phyloP scores from a whole-genome alignment of 2,329 filamentous ascomycete species.

The Immersiporthe knoxdaviesiana region DNA sequence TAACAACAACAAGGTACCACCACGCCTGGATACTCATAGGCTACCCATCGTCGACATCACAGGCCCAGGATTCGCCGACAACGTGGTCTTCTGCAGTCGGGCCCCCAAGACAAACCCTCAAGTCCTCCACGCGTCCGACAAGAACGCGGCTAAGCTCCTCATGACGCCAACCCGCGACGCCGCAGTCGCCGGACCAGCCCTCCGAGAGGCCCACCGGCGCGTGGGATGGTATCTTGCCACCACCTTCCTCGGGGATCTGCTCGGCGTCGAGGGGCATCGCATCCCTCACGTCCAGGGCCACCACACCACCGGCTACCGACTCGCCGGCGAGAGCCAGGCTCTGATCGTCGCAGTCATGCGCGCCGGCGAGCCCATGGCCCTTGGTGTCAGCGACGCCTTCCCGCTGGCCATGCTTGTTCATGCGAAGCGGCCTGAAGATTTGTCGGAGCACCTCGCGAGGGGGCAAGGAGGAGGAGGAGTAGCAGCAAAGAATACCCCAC shows the following conservation, averaged over 20 bases:
- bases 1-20: slow-evolving; percentile 33
- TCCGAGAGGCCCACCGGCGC: slow-evolving; percentile 52
- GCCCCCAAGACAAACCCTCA: slow-evolving; percentile 11
- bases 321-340: slow-evolving; percentile 52
- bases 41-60: slow-evolving; percentile 45
- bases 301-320: slow-evolving; percentile 46
- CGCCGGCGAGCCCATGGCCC: slow-evolving; percentile 64
- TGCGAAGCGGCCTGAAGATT: slow-evolving; percentile 42
- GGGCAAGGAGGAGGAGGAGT: slow-evolving; percentile 19
- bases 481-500: slow-evolving; percentile 7
- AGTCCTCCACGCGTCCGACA: slow-evolving; percentile 26
- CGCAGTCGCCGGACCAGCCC: slow-evolving; percentile 44
- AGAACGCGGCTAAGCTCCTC: slow-evolving; percentile 51
- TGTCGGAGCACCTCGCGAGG: slow-evolving; percentile 47
- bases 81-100: slow-evolving; percentile 32
- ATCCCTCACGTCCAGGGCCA: slow-evolving; percentile 59
- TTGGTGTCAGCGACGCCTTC: slow-evolving; percentile 59
- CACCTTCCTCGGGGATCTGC: slow-evolving; percentile 47
- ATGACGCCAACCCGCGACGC: slow-evolving; percentile 58
- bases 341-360: slow-evolving; percentile 64
- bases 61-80: slow-evolving; percentile 36
- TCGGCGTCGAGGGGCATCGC: slow-evolving; percentile 54
- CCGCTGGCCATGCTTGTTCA: slow-evolving; percentile 55
- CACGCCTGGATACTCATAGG: slow-evolving; percentile 45
- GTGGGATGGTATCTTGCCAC: slow-evolving; percentile 58